phyloP scores from a whole-genome alignment of 2,329 filamentous ascomycete genomes.

The Colletotrichum horii region DNA sequence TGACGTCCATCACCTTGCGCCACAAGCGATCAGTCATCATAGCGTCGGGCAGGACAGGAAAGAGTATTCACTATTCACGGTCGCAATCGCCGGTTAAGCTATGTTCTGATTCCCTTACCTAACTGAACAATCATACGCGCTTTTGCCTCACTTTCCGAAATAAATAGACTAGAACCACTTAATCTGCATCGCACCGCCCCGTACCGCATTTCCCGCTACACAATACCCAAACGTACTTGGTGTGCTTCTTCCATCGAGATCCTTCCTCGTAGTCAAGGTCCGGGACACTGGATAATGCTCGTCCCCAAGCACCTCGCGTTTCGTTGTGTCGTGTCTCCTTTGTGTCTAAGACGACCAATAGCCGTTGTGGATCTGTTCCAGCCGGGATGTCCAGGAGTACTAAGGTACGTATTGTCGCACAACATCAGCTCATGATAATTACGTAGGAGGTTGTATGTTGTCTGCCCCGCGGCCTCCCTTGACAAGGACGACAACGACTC shows the following conservation, averaged over 20 bases:
- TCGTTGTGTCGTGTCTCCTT: not conserved
- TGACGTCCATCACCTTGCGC: not conserved
- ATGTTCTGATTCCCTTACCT: not conserved
- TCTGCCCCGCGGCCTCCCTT: not conserved
- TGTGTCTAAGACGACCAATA: not conserved
- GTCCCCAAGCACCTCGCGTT: not conserved
- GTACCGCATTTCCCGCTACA: not conserved
- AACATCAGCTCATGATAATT: not conserved
- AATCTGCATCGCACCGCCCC: not conserved
- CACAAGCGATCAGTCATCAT: not conserved
- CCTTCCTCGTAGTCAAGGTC: not conserved
- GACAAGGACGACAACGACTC: not conserved
- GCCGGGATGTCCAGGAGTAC: not conserved
- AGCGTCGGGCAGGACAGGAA: not conserved
- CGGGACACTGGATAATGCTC: not conserved
- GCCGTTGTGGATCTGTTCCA: not conserved
- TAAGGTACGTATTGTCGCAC: not conserved
- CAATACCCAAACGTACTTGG: not conserved
- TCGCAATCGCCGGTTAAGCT: not conserved
- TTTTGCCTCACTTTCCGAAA: not conserved
- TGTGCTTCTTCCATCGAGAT: not conserved
- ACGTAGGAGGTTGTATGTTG: not conserved
- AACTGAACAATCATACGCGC: not conserved
- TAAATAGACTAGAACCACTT: not conserved
- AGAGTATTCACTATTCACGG: not conserved